Evolutionary conservation across 2,329 filamentous ascomycete species (phyloP), one percentile per base, ranked within the genome.

Genomic region (Sporothrix humicola): DNA sequence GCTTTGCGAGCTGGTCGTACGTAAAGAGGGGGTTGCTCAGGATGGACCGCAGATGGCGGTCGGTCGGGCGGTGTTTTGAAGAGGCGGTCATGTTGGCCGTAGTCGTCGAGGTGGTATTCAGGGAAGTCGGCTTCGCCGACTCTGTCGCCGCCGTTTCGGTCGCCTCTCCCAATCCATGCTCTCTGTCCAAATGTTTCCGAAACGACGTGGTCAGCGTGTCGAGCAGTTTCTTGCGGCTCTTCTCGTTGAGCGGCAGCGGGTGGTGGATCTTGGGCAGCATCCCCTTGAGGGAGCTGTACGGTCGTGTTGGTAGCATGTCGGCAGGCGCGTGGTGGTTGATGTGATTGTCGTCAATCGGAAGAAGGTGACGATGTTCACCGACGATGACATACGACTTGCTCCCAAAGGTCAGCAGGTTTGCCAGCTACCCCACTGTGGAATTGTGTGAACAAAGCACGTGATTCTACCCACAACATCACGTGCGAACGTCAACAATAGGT

Each of bases 11-110:
- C 31, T 79, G 78, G 42, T 71, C 71, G 63, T 82, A 79, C 71
- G 80, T 81, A 80, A 90, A 89, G 20, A 90, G 81, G 0, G 88
- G 88, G 74, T 89, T 89, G 69, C 85, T 83, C 15, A 90, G 84
- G 72, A 90, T 87, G 48, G 86, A 83, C 73, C 84, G 85, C n/a
- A 90, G 79, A 79, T 90, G 88, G 17, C 82, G 83, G 74, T 84
- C 87, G 75, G 81, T 85, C 5, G 84, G 83, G 6, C 80, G 82
- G 69, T 81, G 68, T 26, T 23, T 58, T 65, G 61, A 44, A 31
- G 44, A 63, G 26, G 52, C 23, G 4, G 52, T 8, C 13, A 17
- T 8, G 2, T 23, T 4, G 26, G n/a, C 9, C 7, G 69, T 23
- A 42, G 48, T 52, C 42, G 56, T n/a, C 42, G n/a, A n/a, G n/a